A percentile compares a stretch with the other conserved stretches of the same genome.
Conservation (phyloP, 768 basidiomycete genomes). For the Crassisporium funariophilum region DNA sequence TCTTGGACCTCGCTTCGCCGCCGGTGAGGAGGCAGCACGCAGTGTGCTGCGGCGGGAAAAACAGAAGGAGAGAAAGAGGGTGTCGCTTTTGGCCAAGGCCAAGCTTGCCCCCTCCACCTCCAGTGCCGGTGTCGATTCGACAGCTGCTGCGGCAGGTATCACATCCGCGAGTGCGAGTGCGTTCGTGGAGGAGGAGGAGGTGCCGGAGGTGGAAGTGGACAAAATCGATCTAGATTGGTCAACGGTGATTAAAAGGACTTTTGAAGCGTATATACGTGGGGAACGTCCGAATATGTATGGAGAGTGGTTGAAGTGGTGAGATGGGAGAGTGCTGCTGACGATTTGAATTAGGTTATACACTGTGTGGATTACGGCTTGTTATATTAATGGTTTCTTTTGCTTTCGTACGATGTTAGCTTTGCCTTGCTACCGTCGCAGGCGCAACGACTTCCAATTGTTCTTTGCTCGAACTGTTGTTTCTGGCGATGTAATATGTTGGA, state of each 20-base stretch:
- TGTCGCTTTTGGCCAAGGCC: slow-evolving; percentile 18
- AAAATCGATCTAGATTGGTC: slow-evolving; percentile 85
- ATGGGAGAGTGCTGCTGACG: background rate
- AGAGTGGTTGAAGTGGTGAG: slow-evolving; percentile 58
- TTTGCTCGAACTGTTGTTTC: no score
- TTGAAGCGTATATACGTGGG: slow-evolving; percentile 85
- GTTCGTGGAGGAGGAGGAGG: slow-evolving; percentile 21
- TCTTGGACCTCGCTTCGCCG: slow-evolving; percentile 75
- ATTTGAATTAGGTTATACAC: background rate
- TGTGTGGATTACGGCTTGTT: background rate
- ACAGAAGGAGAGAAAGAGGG: slow-evolving; percentile 27
- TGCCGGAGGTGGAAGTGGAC: slow-evolving; percentile 52
- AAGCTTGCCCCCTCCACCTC: no score
- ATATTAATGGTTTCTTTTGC: no score
- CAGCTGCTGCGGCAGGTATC: slow-evolving; percentile 5
- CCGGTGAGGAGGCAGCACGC: slow-evolving; percentile 71
- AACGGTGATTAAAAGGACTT: slow-evolving; percentile 90
- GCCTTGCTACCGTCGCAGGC: no score
- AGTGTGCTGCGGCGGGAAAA: slow-evolving; percentile 35
- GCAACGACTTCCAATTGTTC: no score
- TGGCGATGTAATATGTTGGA: no score
- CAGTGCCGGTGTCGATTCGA: no score
- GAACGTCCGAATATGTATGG: slow-evolving; percentile 95
- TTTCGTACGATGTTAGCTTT: no score
- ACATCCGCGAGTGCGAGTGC: slow-evolving; percentile 3